These are phyloP conservation scores for Acaromyces ingoldii DNA, from an alignment of 1,284 basidiomycete species.

Conservation along the genomic window DNA sequence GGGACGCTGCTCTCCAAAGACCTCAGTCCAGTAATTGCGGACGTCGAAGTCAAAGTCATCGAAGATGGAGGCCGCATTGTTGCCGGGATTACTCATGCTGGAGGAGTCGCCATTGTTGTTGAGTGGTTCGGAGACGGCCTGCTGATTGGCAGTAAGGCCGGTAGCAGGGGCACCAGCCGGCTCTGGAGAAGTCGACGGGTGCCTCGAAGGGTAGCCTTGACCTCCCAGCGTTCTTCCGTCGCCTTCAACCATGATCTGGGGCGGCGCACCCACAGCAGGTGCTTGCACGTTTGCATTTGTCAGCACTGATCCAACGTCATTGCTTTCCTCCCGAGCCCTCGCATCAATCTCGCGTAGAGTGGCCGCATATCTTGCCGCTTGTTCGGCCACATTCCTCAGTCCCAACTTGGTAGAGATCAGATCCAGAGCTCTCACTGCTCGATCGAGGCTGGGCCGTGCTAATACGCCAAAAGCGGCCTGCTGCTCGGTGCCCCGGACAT, in stretches of 20 bases:
- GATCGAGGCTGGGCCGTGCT: constrained; percentile 35
- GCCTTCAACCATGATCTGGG: not conserved
- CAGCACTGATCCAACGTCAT: constrained; percentile 11
- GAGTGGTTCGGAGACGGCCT: too few species aligned
- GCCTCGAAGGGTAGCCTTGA: constrained; percentile 1
- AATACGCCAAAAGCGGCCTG: too few species aligned
- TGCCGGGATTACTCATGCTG: too few species aligned
- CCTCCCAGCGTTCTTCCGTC: constrained; percentile 4
- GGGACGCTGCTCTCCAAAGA: too few species aligned
- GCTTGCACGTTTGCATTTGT: constrained; percentile 1
- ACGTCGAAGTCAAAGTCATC: not conserved
- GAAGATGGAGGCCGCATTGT: not conserved
- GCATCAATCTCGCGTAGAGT: constrained; percentile 14
- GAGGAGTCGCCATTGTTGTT: too few species aligned
- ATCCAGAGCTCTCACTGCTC: constrained; percentile 29
- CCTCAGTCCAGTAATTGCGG: not conserved
- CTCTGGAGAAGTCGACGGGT: not conserved
- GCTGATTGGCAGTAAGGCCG: not conserved
- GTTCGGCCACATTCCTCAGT: too few species aligned
- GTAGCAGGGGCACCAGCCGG: not conserved
- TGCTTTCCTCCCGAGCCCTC: not conserved
- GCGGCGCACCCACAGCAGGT: not conserved
- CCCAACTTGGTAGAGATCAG: constrained; percentile 14
- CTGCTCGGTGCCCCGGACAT: constrained; percentile 22
- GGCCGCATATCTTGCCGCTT: constrained; percentile 32